Percentiles rank a stretch among this genome's conserved stretches.
These are phyloP conservation scores for Kwoniella bestiolae DNA, from an alignment of 768 basidiomycete genomes.

Conservation along the genomic window DNA sequence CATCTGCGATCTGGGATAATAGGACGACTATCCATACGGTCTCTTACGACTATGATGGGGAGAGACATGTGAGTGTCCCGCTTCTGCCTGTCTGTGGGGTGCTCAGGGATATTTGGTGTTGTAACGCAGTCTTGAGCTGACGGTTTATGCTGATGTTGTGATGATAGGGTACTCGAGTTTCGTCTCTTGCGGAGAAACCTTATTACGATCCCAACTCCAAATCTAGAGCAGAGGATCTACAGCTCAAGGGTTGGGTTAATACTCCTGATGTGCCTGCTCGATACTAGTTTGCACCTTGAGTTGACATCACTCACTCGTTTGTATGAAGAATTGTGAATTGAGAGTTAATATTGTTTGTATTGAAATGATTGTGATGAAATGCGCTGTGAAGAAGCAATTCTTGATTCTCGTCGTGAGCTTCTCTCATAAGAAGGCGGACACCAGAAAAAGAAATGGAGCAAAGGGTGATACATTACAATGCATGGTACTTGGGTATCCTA, in stretches of 20 bases:
- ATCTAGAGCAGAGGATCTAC: conserved; percentile 36
- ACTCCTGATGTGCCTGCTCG: conserved; percentile 17
- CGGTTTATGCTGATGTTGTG: not conserved
- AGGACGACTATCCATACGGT: conserved; percentile 56
- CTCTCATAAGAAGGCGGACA: too few relatives aligned
- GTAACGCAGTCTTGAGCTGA: too few relatives aligned
- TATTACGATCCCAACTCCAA: conserved; percentile 43
- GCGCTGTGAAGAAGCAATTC: too few relatives aligned
- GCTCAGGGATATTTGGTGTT: too few relatives aligned
- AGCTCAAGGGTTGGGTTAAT: conserved; percentile 15
- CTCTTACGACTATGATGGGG: conserved; percentile 58
- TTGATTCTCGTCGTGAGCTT: too few relatives aligned
- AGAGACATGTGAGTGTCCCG: conserved; percentile 43
- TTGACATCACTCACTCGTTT: too few relatives aligned
- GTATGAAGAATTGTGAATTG: too few relatives aligned
- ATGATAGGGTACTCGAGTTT: conserved; percentile 42
- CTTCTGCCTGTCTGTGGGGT: too few relatives aligned
- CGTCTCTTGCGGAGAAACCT: conserved; percentile 50
- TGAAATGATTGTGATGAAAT: too few relatives aligned
- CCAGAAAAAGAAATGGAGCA: too few relatives aligned
- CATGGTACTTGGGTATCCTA: not conserved
- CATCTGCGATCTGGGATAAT: conserved; percentile 58
- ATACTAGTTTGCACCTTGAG: too few relatives aligned
- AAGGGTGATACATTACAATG: not conserved
- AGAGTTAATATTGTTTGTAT: too few relatives aligned